Conservation (phyloP, 495 filamentous ascomycete species). For the Trichoderma virens region DNA sequence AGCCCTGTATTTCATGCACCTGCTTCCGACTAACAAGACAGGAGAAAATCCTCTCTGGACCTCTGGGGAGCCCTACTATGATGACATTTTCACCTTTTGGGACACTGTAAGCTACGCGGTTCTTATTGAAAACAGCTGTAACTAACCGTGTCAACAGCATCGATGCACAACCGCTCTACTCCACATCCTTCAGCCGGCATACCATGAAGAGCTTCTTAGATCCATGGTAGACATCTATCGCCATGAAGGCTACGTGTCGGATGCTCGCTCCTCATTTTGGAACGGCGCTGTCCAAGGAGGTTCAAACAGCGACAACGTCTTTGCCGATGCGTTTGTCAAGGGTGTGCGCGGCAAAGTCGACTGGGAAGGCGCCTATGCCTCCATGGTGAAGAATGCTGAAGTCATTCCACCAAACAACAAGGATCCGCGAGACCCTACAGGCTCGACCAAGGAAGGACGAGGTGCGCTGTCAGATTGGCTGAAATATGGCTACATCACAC, state of each 20-base stretch:
- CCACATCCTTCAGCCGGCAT: conserved; percentile 55
- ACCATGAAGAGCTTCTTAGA: conserved; percentile 59
- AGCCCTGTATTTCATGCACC: conserved; percentile 59
- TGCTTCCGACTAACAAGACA: conserved; percentile 64
- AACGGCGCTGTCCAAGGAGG: conserved; percentile 66
- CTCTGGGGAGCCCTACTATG: conserved; percentile 58
- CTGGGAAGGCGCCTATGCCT: conserved; percentile 61
- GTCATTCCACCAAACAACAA: conserved; percentile 49
- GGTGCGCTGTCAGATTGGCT: conserved; percentile 67
- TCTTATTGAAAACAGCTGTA: background rate
- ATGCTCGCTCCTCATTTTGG: conserved; percentile 60
- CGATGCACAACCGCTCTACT: conserved; percentile 56
- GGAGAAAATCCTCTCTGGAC: conserved; percentile 63
- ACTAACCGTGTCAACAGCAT: conserved; percentile 29
- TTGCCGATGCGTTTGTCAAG: conserved; percentile 70
- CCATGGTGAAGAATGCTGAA: conserved; percentile 68
- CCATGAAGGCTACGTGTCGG: conserved; percentile 58
- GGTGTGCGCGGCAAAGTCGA: conserved; percentile 54
- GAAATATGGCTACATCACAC: conserved; percentile 55
- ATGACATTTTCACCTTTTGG: conserved; percentile 52
- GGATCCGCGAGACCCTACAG: conserved; percentile 52
- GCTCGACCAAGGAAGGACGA: conserved; percentile 61
- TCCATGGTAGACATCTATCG: conserved; percentile 66
- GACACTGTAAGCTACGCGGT: conserved; percentile 29
- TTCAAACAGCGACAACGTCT: conserved; percentile 64